These are phyloP conservation scores for Dactylellina haptotyla DNA, from an alignment of 2,329 filamentous ascomycete species.

Conservation along the genomic window DNA sequence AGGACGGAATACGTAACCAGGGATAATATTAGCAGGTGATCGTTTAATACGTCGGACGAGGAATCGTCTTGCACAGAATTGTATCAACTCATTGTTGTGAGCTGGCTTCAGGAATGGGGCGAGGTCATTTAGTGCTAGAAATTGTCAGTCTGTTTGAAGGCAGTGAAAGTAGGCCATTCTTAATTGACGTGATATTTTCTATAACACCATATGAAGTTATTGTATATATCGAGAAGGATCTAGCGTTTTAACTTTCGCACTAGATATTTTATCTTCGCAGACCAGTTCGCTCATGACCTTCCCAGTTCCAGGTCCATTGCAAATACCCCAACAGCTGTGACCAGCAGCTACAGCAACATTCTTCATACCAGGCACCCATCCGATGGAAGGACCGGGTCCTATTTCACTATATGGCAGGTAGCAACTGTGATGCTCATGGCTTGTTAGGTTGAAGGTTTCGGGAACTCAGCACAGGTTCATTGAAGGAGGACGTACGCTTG, in stretches of 20 bases:
- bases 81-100: too few species aligned
- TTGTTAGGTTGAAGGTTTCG: neutral
- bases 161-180: too few species aligned
- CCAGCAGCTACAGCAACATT: conserved; percentile 85
- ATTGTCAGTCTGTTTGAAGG: too few species aligned
- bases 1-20: too few species aligned
- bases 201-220: too few species aligned
- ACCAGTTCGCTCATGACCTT: conserved; percentile 82
- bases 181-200: too few species aligned
- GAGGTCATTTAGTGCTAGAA: too few species aligned
- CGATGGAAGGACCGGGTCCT: conserved; percentile 73
- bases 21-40: too few species aligned
- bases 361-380: conserved; percentile 77
- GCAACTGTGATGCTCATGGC: conserved; percentile 65
- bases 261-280: conserved; percentile 76
- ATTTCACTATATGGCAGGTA: conserved; percentile 81
- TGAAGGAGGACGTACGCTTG: conserved; percentile 70
- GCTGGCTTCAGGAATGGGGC: too few species aligned
- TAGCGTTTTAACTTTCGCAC: conserved; percentile 72
- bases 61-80: too few species aligned
- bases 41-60: too few species aligned
- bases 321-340: conserved; percentile 98
- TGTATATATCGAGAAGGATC: conserved; percentile 71
- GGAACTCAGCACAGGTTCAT: neutral
- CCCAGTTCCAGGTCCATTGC: conserved; percentile 90